Evolutionary conservation across 345 rosid species (phyloP), one percentile per base, ranked within the genome.

Genomic region (Moringa oleifera): DNA sequence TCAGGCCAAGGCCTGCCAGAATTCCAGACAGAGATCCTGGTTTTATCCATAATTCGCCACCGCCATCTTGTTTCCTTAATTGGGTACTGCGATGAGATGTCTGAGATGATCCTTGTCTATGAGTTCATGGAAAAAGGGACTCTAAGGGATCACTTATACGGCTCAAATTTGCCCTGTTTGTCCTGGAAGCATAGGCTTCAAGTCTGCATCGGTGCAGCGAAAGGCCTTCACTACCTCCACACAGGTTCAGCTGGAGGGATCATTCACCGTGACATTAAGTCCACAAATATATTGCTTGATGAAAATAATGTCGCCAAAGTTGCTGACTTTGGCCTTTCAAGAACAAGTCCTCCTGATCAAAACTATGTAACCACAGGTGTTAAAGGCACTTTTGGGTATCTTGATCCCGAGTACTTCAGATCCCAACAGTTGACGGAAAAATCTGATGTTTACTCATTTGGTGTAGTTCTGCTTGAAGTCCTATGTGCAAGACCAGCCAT

Each of bases 1-100:
- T 68, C 72, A 24, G 73, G 77, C 53, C 73, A 73, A 68, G 77
- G 77, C 0, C 33, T 59, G 1, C 0, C 53, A 0, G 77, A 73
- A 65, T 73, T 73, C 28, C 69, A 59, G 1, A 73, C 67, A 18
- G 77, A 73, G 66, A 68, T 73, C 9, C 68, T 68, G 36, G 63
- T 73, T 23, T 68, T 87, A 16, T 82, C 94, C 57, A 83, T 78
- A 71, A 75, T 87, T 18, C 70, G 94, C 45, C 90, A 87, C 67
- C 75, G 94, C 8, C 94, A 87, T 70, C 73, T 87, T 72, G 94
- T 84, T 23, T 80, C 90, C 56, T 68, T 87, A 17, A 84, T 82
- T 20, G 86, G 88, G 15, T 86, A 84, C 54, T 84, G 89, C 41
- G 84, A 84, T 51, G 93, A 84, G 23, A 69, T 64, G 24, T 69